phyloP scores from a whole-genome alignment of 495 filamentous ascomycete genomes.

The Lasiosphaeria ovina region DNA sequence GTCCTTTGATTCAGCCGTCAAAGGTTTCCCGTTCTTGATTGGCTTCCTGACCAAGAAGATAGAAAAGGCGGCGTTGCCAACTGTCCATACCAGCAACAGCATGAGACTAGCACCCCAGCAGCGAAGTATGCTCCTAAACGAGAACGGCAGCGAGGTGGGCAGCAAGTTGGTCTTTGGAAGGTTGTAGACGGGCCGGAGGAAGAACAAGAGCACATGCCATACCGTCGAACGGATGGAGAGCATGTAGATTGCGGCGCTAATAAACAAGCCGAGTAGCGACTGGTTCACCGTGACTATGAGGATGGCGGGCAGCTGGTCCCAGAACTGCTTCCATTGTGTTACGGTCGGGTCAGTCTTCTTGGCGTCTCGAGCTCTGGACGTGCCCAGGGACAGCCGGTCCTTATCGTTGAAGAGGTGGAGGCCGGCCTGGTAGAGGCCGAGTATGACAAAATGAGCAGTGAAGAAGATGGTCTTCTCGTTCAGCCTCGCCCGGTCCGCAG shows the following conservation, averaged over 20 bases:
- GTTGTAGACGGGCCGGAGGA: conserved; percentile 70
- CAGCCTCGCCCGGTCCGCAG: conserved; percentile 69
- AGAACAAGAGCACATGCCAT: conserved; percentile 65
- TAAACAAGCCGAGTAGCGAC: conserved; percentile 42
- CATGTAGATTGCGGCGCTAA: conserved; percentile 60
- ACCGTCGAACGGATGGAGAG: conserved; percentile 58
- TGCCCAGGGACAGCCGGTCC: conserved; percentile 61
- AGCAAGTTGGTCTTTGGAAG: conserved; percentile 67
- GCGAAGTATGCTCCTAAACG: conserved; percentile 54
- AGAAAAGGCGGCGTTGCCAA: conserved; percentile 72
- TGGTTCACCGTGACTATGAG: conserved; percentile 35
- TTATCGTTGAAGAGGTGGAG: conserved; percentile 72
- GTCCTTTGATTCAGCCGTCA: conserved; percentile 80
- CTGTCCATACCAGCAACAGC: conserved; percentile 69
- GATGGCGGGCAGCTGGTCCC: conserved; percentile 34
- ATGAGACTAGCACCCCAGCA: conserved; percentile 64
- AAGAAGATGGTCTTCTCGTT: conserved; percentile 89
- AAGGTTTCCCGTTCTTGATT: conserved; percentile 75
- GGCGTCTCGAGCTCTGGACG: conserved; percentile 9
- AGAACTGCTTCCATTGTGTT: conserved; percentile 23
- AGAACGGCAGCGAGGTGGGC: conserved; percentile 57
- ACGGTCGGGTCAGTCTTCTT: conserved; percentile 33
- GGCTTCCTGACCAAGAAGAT: conserved; percentile 76
- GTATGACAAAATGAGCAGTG: conserved; percentile 61
- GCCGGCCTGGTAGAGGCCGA: conserved; percentile 67